Evolutionary conservation across 2,329 filamentous ascomycete species (phyloP).

Genomic region (Boeremia exigua): DNA sequence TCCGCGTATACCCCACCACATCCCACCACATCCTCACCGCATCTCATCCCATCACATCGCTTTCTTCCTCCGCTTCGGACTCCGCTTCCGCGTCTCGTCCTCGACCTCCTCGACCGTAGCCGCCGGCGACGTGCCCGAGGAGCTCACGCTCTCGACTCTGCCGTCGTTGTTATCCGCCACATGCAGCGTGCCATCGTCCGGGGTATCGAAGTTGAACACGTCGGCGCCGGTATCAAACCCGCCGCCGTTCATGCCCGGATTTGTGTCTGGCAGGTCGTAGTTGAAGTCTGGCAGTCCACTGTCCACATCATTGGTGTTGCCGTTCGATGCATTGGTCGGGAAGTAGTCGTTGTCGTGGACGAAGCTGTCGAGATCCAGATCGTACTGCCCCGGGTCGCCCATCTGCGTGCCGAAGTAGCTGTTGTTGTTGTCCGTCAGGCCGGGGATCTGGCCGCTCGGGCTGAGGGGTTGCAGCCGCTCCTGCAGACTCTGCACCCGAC

Average conservation of each 20-base stretch:
- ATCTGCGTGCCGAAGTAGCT: slow-evolving; percentile 48
- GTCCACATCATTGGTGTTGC: slow-evolving; percentile 2
- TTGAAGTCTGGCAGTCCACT: slow-evolving; percentile 35
- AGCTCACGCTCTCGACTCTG: slow-evolving; percentile 52
- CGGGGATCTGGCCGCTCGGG: slow-evolving; percentile 79
- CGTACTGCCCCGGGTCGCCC: slow-evolving; percentile 46
- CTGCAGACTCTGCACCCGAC: slow-evolving; percentile 76
- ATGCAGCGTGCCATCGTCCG: slow-evolving; percentile 15
- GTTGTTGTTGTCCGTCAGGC: slow-evolving; percentile 53
- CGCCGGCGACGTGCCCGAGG: slow-evolving; percentile 47
- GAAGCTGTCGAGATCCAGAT: slow-evolving; percentile 64
- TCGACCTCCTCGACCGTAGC: slow-evolving; percentile 46
- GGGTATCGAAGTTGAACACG: slow-evolving; percentile 11
- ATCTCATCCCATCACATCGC: neutral
- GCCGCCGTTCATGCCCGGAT: slow-evolving; percentile 4
- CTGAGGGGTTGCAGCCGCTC: slow-evolving; percentile 79
- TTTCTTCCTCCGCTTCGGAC: slow-evolving; percentile 40
- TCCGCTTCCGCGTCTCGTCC: slow-evolving; percentile 37
- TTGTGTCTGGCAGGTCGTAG: slow-evolving; percentile 27
- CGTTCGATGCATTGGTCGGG: slow-evolving; percentile 27
- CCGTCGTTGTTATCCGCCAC: slow-evolving; percentile 20
- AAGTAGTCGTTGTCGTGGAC: slow-evolving; percentile 64
- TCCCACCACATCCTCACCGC: too few species aligned
- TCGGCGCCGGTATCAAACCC: slow-evolving; percentile 7
- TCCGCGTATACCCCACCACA: neutral